phyloP scores from a whole-genome alignment of 768 basidiomycete species.

The Trametes cubensis region DNA sequence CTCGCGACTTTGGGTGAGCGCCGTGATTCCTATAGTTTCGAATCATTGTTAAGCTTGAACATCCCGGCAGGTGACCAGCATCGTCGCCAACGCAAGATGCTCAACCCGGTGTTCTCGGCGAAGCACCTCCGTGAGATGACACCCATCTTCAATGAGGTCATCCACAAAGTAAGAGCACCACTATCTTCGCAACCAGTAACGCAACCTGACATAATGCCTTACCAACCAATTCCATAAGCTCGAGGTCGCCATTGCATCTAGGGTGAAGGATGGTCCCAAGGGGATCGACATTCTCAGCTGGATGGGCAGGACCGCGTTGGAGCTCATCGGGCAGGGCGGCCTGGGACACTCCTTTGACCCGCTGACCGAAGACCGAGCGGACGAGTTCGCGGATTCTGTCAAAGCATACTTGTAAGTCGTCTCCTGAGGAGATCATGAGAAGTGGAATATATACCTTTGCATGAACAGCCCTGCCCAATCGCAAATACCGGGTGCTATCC shows the following conservation, averaged over 20 bases:
- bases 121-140: conserved; percentile 28
- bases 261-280: not conserved
- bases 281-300: conserved; percentile 34
- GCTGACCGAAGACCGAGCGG: conserved; percentile 35
- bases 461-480: not conserved
- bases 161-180: conserved; percentile 10
- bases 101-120: conserved; percentile 29
- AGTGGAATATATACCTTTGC: not conserved
- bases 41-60: not conserved
- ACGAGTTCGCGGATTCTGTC: conserved; percentile 8
- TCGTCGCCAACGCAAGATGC: conserved; percentile 27
- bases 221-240: not conserved
- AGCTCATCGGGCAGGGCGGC: conserved; percentile 45
- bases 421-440: no score
- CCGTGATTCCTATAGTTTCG: not conserved
- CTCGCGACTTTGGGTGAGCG: conserved; percentile 21
- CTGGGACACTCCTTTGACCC: conserved; percentile 42
- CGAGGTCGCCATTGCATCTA: not conserved
- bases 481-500: not conserved
- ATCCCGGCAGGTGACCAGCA: conserved; percentile 16
- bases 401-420: conserved; percentile 33
- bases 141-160: conserved; percentile 27
- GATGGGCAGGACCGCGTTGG: conserved; percentile 47
- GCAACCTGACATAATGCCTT: no score
- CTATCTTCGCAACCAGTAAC: no score